These are phyloP conservation scores for Penicillium glabrum DNA, from an alignment of 2,329 filamentous ascomycete species.

Conservation along the genomic window DNA sequence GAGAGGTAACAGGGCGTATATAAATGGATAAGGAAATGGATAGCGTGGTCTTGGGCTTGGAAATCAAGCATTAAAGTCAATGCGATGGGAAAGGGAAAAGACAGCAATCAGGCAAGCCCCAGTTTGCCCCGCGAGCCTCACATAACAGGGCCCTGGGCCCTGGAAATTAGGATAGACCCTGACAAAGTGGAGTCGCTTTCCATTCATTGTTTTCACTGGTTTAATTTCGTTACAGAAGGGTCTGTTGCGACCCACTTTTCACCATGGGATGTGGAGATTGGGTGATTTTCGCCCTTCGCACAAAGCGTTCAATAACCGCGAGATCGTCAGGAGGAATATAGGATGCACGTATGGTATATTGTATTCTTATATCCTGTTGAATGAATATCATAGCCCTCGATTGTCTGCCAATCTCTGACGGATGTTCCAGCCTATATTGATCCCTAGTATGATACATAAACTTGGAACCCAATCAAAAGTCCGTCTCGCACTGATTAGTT, in stretches of 20 bases:
- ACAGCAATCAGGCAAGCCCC: neutral
- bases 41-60: neutral
- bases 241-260: neutral
- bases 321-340: neutral
- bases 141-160: neutral
- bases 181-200: neutral
- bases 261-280: neutral
- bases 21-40: neutral
- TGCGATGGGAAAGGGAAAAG: neutral
- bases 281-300: neutral
- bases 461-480: neutral
- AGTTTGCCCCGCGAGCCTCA: neutral
- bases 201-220: neutral
- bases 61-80: neutral
- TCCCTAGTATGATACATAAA: neutral
- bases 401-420: too few species aligned
- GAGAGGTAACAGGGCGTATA: neutral
- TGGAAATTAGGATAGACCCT: constrained; percentile 2
- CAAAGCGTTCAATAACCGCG: too few species aligned
- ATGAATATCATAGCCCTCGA: too few species aligned
- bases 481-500: neutral
- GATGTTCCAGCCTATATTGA: too few species aligned
- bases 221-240: neutral
- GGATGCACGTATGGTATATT: too few species aligned
- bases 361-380: too few species aligned